Evolutionary conservation across 176 grass and related monocot genomes (phyloP).

Genomic region (Oryza meridionalis): DNA sequence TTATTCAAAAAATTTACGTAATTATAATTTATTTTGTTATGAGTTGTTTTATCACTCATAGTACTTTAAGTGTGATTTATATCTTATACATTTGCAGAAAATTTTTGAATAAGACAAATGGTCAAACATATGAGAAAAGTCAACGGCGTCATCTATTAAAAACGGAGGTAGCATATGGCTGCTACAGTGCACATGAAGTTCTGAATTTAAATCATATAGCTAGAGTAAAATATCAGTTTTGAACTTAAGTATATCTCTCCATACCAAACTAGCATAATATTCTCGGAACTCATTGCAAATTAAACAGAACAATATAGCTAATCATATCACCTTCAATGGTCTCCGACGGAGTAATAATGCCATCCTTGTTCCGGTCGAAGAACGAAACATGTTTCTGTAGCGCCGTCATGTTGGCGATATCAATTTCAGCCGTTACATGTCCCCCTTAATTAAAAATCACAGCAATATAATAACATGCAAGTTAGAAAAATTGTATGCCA

Average conservation of each 20-base stretch:
- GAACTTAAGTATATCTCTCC: no score
- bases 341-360: constrained; percentile 59
- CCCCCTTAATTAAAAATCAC: constrained; percentile 23
- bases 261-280: not conserved
- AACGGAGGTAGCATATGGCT: no score
- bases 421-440: not conserved
- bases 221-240: no score
- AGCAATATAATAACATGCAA: not conserved
- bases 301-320: not conserved
- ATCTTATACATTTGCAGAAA: no score
- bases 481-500: not conserved
- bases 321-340: constrained; percentile 59
- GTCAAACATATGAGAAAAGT: no score
- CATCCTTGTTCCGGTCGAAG: constrained; percentile 72
- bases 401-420: constrained; percentile 48
- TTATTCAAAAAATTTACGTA: no score
- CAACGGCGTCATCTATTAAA: no score
- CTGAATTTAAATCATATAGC: not conserved
- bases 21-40: no score
- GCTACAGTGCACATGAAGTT: not conserved
- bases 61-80: no score
- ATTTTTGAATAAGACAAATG: no score
- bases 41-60: no score
- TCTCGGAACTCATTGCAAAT: not conserved
- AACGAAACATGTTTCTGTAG: constrained; percentile 70